Base-by-base conservation (phyloP, 2,329 filamentous ascomycete genomes). In the Hypocrella siamensis region DNA sequence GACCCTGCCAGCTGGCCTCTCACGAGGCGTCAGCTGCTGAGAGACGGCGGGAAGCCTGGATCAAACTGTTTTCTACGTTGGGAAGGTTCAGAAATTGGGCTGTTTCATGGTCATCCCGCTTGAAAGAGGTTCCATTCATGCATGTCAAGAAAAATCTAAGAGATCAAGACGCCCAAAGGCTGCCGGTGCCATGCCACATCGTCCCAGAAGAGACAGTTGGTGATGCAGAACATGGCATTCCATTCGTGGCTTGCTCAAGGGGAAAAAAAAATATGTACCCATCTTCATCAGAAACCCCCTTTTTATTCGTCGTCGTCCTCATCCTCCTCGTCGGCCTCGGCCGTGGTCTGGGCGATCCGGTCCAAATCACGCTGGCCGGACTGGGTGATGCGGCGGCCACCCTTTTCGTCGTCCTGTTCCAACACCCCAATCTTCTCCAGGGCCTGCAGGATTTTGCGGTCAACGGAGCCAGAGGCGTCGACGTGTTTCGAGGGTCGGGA, bases 361-460 rank as follows among this genome's bases (percentile, higher is more conserved):
- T 96, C 90, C 74, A 98, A 75, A 80, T 98, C 90, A 73, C 90
- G 83, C 77, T 94, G 86, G 58, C 90, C 90, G 56, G 77, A 76
- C 74, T 96, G 85, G 54, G 90, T 96, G 68, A 98, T 96, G 63
- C 90, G 79, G 58, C 90, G 83, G 56, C 90, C 90, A 65, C 90
- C 90, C 76, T 93, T 93, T 48, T 96, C 88, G 75, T 94, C 88
- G 53, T 94, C 88, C 57, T 81, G 70, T 79, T 98, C 90, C 42
- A 98, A 70, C 51, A 98, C 86, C 63, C 88, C 86, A 54, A 98
- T 94, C 81, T 96, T 94, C 81, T 94, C 90, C 38, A 98, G 81
- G 41, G 86, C 71, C 75, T 98, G 90, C 61, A 94, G 69, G 59
- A 93, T 73, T 75, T 94, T 94, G 65, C 90, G 85, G 75, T 98